These are phyloP conservation scores for Entrophospora sp. DNA, from an alignment of 192 early-diverging fungal genomes.

Conservation along the genomic window DNA sequence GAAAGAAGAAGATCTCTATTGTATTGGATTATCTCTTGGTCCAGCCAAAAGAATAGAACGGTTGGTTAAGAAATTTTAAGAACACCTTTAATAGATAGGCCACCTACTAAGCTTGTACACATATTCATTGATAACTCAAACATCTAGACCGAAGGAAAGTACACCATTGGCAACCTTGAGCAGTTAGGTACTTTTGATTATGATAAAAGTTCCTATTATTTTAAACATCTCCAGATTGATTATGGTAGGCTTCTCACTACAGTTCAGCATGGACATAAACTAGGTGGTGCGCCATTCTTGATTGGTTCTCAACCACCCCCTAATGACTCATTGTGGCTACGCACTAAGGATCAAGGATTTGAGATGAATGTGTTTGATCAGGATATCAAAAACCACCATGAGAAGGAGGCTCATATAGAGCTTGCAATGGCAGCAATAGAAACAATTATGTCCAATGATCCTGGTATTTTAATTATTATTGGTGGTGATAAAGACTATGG, in stretches of 20 bases:
- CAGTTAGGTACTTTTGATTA: background rate
- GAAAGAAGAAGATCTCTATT: background rate
- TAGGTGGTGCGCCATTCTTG: background rate
- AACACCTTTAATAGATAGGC: background rate
- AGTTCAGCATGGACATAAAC: background rate
- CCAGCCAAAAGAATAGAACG: background rate
- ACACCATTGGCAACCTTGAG: background rate
- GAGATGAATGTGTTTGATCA: background rate
- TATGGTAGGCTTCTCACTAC: conserved; percentile 2
- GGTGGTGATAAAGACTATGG: background rate
- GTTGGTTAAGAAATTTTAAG: background rate
- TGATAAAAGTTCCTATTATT: background rate
- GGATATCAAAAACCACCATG: background rate
- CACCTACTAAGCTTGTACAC: background rate
- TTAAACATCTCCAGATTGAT: background rate
- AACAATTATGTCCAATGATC: background rate
- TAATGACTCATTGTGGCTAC: background rate
- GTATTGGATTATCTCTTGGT: background rate
- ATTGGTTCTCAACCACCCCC: background rate
- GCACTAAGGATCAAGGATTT: background rate
- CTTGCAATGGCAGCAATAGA: background rate
- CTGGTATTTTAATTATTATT: conserved; percentile 3
- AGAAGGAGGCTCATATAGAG: background rate
- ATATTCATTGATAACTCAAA: conserved; percentile 1
- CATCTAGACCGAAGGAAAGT: background rate